Percentiles rank a stretch among this genome's conserved stretches.
These are phyloP conservation scores for Fusarium sp. DNA, from an alignment of 2,329 filamentous ascomycete species.

Conservation along the genomic window DNA sequence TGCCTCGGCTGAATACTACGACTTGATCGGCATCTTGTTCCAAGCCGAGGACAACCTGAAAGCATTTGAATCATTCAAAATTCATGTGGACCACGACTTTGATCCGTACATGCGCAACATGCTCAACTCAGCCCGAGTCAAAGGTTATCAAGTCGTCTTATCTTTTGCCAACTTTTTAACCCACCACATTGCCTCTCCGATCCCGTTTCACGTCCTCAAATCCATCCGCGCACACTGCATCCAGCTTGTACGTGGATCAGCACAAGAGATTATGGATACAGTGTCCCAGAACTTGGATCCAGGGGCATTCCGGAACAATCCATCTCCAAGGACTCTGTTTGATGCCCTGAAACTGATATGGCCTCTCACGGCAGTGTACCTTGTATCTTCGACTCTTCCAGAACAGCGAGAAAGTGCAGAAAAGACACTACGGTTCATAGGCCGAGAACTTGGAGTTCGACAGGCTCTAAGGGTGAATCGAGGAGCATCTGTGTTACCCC, in stretches of 20 bases:
- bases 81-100: slow-evolving; percentile 15
- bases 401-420: slow-evolving; percentile 44
- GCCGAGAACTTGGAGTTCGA: slow-evolving; percentile 49
- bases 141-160: slow-evolving; percentile 47
- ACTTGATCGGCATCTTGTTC: slow-evolving; percentile 40
- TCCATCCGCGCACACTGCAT: slow-evolving; percentile 44
- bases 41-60: slow-evolving; percentile 40
- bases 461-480: slow-evolving; percentile 46
- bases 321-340: slow-evolving; percentile 48
- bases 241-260: slow-evolving; percentile 39
- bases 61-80: slow-evolving; percentile 23
- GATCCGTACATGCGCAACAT: slow-evolving; percentile 48
- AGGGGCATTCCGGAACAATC: slow-evolving; percentile 36
- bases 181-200: slow-evolving; percentile 41
- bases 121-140: slow-evolving; percentile 47
- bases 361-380: slow-evolving; percentile 48
- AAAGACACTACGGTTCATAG: slow-evolving; percentile 46
- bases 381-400: slow-evolving; percentile 42
- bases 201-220: slow-evolving; percentile 41
- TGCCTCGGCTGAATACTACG: slow-evolving; percentile 43
- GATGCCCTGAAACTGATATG: slow-evolving; percentile 51
- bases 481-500: slow-evolving; percentile 35
- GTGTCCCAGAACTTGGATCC: slow-evolving; percentile 42
- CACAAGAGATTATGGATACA: slow-evolving; percentile 44
- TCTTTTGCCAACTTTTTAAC: slow-evolving; percentile 49